Conservation (phyloP, 306 rosid species). For the Sechiopsis laciniata region DNA sequence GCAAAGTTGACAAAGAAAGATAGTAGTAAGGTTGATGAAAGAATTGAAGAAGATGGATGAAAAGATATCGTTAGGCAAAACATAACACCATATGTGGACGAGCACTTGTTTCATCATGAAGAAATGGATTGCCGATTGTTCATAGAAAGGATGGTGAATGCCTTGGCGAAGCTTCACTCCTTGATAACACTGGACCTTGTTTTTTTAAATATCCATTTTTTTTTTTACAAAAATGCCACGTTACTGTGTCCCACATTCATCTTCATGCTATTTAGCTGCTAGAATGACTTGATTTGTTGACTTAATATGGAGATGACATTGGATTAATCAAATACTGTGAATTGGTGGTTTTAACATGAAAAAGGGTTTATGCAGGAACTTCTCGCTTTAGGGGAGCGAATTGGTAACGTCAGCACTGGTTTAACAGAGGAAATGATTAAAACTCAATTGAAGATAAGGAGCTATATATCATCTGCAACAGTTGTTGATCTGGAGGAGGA, state of each 20-base stretch:
- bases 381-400: slow-evolving; percentile 90
- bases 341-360: not conserved
- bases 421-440: slow-evolving; percentile 62
- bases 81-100: too few relatives aligned
- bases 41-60: too few relatives aligned
- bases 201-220: too few relatives aligned
- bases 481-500: slow-evolving; percentile 44
- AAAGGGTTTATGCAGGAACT: slow-evolving; percentile 53
- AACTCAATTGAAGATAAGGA: slow-evolving; percentile 42
- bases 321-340: not conserved
- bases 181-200: too few relatives aligned
- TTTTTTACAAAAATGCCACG: too few relatives aligned
- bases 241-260: not conserved
- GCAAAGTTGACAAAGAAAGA: too few relatives aligned
- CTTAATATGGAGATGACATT: not conserved
- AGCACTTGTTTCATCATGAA: too few relatives aligned
- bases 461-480: slow-evolving; percentile 29
- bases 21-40: too few relatives aligned
- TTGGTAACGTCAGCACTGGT: slow-evolving; percentile 84
- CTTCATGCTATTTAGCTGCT: not conserved
- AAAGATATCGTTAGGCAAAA: too few relatives aligned
- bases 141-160: too few relatives aligned
- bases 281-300: not conserved
- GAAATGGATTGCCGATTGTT: too few relatives aligned
- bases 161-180: too few relatives aligned